A percentile compares a stretch with the other conserved stretches of the same genome.
Evolutionary conservation across 1,284 basidiomycete species (phyloP).

Genomic region (Tilletia walkeri): DNA sequence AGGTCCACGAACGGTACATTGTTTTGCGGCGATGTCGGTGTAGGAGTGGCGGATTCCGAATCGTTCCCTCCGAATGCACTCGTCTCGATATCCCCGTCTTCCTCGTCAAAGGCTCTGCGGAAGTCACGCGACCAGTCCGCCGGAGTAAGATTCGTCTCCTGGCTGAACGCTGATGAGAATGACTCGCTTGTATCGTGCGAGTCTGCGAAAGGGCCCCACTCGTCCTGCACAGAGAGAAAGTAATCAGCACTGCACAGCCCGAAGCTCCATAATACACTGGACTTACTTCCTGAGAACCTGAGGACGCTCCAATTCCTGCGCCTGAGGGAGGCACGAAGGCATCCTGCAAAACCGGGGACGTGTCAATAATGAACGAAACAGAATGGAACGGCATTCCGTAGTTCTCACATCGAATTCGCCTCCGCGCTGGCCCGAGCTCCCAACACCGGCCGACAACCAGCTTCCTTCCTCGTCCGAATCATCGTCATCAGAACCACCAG

Average conservation of each 20-base stretch:
- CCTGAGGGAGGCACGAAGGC: constrained; percentile 27
- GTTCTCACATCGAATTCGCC: constrained; percentile 37
- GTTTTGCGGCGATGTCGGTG: constrained; percentile 27
- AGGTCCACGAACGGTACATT: constrained; percentile 31
- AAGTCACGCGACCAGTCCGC: constrained; percentile 51
- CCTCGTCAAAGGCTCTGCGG: constrained; percentile 29
- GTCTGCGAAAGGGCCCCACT: constrained; percentile 54
- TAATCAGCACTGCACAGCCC: constrained; percentile 22
- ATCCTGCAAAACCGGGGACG: constrained; percentile 22
- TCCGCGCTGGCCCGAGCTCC: constrained; percentile 22
- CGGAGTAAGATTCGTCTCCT: constrained; percentile 45
- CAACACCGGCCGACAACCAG: constrained; percentile 41
- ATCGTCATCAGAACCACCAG: constrained; percentile 43
- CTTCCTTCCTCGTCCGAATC: constrained; percentile 49
- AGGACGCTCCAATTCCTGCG: background rate
- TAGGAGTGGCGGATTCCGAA: constrained; percentile 27
- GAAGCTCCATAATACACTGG: background rate
- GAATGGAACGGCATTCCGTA: background rate
- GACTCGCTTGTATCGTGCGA: constrained; percentile 21
- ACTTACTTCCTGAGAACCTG: constrained; percentile 9
- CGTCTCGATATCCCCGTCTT: constrained; percentile 31
- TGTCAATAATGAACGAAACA: background rate
- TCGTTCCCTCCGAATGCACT: constrained; percentile 6
- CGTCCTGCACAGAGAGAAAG: constrained; percentile 38
- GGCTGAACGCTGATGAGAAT: constrained; percentile 30